phyloP scores from a whole-genome alignment of 2,329 filamentous ascomycete genomes.

The Beauveria medogensis region DNA sequence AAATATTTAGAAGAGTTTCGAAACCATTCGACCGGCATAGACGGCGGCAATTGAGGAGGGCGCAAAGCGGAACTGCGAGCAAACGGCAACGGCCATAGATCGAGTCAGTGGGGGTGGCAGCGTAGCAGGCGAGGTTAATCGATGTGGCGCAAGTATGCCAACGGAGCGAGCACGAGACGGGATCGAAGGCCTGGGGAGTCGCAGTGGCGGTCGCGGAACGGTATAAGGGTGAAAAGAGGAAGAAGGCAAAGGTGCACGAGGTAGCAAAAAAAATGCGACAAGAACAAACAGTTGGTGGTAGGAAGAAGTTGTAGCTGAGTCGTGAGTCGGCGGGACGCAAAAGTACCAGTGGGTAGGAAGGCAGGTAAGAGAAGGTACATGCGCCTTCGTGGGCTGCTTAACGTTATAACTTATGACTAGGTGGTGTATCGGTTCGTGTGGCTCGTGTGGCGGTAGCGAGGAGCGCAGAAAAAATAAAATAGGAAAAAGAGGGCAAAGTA shows the following conservation, averaged over 20 bases:
- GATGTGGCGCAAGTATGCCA: conserved; percentile 1
- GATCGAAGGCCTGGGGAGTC: background rate
- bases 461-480: background rate
- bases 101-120: conserved; percentile 2
- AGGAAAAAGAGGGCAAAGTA: background rate
- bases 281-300: conserved; percentile 4
- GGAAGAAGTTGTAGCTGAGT: conserved; percentile 5
- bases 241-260: background rate
- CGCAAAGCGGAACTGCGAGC: background rate
- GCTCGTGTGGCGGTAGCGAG: conserved; percentile 2
- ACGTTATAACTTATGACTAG: background rate
- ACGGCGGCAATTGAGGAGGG: background rate
- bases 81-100: conserved; percentile 8
- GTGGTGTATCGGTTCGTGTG: background rate
- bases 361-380: background rate
- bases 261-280: background rate
- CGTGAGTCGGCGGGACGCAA: conserved; percentile 8
- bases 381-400: background rate
- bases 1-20: conserved; percentile 1
- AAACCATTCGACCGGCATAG: background rate
- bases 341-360: conserved; percentile 1
- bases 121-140: background rate
- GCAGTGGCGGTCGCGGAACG: background rate
- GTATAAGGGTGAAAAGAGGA: background rate
- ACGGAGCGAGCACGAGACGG: background rate